Conservation (phyloP, 495 filamentous ascomycete genomes). For the Aspergillus homomorphus region DNA sequence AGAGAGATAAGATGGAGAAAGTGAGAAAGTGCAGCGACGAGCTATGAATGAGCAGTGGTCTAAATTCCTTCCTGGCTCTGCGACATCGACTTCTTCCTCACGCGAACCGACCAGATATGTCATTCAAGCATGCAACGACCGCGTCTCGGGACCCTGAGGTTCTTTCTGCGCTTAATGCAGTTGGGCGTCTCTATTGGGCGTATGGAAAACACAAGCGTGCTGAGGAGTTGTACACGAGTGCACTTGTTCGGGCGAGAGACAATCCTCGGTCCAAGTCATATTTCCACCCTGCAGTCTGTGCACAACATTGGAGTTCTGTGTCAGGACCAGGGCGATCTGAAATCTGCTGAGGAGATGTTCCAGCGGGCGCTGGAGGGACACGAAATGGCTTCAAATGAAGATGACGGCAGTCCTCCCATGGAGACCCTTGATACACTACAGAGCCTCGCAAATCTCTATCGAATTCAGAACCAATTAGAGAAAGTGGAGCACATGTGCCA, state of each 20-base stretch:
- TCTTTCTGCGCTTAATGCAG: background rate
- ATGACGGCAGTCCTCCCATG: background rate
- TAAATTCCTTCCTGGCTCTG: too few relatives aligned
- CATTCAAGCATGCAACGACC: background rate
- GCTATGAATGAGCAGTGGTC: too few relatives aligned
- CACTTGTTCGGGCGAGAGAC: background rate
- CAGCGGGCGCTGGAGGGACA: background rate
- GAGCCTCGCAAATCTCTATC: background rate
- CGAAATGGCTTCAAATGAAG: background rate
- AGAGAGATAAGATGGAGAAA: too few relatives aligned
- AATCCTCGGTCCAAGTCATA: background rate
- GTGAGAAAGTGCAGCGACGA: too few relatives aligned
- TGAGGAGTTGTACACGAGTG: background rate
- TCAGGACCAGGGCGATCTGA: background rate
- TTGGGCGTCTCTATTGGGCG: background rate
- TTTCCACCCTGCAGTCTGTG: background rate
- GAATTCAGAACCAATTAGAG: background rate
- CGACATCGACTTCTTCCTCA: background rate
- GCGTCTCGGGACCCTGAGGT: background rate
- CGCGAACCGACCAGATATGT: background rate
- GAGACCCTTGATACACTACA: background rate
- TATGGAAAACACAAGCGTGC: slow-evolving; percentile 2
- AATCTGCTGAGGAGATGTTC: background rate
- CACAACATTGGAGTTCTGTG: slow-evolving; percentile 1
- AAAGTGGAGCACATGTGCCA: slow-evolving; percentile 28